Conservation (phyloP, 192 early-diverging fungal genomes). For the Spizellomyces sp. region DNA sequence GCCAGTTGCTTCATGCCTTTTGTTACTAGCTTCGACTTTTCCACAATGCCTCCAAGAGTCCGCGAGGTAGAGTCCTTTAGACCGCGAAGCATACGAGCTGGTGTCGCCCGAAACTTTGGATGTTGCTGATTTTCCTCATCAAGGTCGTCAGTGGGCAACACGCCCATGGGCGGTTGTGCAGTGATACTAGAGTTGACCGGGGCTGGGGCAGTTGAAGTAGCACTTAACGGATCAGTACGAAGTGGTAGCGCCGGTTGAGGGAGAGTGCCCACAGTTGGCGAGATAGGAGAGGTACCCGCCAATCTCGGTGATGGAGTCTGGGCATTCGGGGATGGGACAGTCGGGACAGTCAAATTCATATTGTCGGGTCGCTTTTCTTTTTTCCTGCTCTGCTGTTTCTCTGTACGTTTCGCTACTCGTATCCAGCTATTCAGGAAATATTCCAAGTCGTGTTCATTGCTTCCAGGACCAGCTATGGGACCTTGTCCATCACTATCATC, state of each 20-base stretch:
- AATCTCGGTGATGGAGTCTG: too few relatives aligned
- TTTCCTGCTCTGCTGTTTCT: constrained; percentile 14
- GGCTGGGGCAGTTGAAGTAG: too few relatives aligned
- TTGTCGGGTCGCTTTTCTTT: neutral
- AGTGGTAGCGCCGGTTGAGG: neutral
- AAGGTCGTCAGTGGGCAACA: too few relatives aligned
- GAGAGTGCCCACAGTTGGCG: too few relatives aligned
- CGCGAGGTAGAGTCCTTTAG: constrained; percentile 33
- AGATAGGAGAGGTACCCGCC: too few relatives aligned
- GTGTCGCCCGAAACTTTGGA: neutral
- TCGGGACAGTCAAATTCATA: too few relatives aligned
- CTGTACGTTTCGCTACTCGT: constrained; percentile 9
- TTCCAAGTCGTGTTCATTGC: constrained; percentile 27
- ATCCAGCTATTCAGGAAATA: constrained; percentile 15
- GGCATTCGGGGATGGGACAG: too few relatives aligned
- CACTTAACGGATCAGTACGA: too few relatives aligned
- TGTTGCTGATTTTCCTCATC: constrained; percentile 4
- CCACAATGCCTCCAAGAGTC: constrained; percentile 39
- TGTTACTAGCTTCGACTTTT: constrained; percentile 22
- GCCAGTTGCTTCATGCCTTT: constrained; percentile 35
- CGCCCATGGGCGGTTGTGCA: too few relatives aligned
- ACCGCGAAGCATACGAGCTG: constrained; percentile 26
- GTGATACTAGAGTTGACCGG: too few relatives aligned
- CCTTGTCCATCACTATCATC: constrained; percentile 12
- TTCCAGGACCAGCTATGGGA: neutral